phyloP scores from a whole-genome alignment of 805 yeast species.

The Scheffersomyces amazonensis region DNA sequence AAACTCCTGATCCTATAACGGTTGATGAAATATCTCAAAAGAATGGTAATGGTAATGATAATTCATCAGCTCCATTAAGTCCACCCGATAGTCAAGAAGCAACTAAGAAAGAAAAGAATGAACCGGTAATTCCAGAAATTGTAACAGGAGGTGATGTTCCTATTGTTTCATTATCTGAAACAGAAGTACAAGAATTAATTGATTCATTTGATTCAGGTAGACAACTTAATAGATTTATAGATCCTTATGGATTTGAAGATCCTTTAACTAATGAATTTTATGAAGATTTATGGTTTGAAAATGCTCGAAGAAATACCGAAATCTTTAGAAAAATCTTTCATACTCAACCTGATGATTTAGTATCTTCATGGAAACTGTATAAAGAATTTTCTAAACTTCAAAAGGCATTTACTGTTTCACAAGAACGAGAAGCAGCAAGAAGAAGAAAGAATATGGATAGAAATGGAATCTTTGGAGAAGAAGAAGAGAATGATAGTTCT shows the following conservation, averaged over 20 bases:
- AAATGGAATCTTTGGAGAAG: slow-evolving; percentile 1
- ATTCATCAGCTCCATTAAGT: not conserved
- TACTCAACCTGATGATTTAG: slow-evolving; percentile 92
- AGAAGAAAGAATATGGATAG: slow-evolving; percentile 15
- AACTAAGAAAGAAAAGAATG: not conserved
- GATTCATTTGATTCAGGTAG: slow-evolving; percentile 35
- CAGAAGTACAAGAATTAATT: slow-evolving; percentile 40
- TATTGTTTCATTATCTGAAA: slow-evolving; percentile 42
- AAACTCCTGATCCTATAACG: too few species aligned
- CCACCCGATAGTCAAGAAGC: not conserved
- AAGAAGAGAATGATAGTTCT: not conserved
- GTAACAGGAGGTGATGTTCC: slow-evolving; percentile 19
- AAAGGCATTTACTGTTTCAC: slow-evolving; percentile 51
- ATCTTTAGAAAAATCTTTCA: slow-evolving; percentile 84
- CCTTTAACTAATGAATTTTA: slow-evolving; percentile 81
- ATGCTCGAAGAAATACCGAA: slow-evolving; percentile 79
- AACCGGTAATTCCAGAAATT: not conserved
- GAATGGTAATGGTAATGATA: not conserved
- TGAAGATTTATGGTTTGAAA: slow-evolving; percentile 81
- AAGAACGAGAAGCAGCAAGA: slow-evolving; percentile 30
- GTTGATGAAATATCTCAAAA: not conserved
- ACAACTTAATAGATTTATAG: slow-evolving; percentile 53
- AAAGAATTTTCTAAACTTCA: slow-evolving; percentile 62
- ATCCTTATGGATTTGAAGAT: slow-evolving; percentile 86
- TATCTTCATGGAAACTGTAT: slow-evolving; percentile 87